Percentiles rank a stretch among this genome's conserved stretches.
Evolutionary conservation across 306 rosid genomes (phyloP).

Genomic region (Vachellia pachyceras): DNA sequence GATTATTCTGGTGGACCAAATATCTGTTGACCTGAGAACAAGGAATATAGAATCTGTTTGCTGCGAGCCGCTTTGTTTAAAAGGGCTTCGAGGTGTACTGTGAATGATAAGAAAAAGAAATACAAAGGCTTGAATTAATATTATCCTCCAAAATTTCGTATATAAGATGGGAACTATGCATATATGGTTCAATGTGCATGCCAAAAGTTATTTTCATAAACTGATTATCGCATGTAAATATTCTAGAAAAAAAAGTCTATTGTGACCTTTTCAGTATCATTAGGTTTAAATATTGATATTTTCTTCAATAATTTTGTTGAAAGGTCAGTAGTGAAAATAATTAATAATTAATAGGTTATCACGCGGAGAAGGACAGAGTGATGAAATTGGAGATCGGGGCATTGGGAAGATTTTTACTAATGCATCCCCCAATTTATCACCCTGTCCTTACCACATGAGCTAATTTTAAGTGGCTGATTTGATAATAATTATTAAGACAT

Average conservation of each 20-base stretch:
- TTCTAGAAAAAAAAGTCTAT: constrained; percentile 1
- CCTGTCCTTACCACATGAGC: neutral
- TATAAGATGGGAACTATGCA: neutral
- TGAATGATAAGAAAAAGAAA: neutral
- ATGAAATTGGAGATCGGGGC: neutral
- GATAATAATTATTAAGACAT: neutral
- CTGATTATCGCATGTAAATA: neutral
- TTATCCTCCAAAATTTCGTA: neutral
- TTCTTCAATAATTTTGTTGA: neutral
- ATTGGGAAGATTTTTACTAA: neutral
- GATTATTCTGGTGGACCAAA: neutral
- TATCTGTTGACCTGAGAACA: neutral
- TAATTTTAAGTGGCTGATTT: neutral
- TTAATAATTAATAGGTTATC: neutral
- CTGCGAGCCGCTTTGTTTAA: neutral
- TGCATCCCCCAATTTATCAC: neutral
- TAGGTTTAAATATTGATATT: neutral
- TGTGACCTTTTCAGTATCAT: neutral
- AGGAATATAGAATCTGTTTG: neutral
- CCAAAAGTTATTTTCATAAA: neutral
- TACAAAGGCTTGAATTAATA: neutral
- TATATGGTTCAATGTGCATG: neutral
- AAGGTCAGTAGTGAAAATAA: constrained; percentile 32
- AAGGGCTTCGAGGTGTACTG: neutral
- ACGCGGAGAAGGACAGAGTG: neutral